phyloP scores from a whole-genome alignment of 73 alveolate genomes.

The Breviolum minutum region DNA sequence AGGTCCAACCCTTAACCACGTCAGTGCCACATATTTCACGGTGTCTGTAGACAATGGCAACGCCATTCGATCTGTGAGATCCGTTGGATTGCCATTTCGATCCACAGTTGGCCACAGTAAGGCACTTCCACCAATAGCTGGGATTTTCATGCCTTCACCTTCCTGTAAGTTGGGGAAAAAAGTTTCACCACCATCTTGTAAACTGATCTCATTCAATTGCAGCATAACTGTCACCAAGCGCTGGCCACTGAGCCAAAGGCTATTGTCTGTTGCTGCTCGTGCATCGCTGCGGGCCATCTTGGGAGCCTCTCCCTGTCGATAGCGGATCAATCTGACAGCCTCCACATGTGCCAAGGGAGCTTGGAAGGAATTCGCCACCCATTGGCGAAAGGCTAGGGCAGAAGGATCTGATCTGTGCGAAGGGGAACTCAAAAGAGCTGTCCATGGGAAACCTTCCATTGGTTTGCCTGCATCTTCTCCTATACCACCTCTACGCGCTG shows the following conservation, averaged over 20 bases:
- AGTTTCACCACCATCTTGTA: neutral
- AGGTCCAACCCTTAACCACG: conserved; percentile 71
- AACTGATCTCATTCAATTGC: conserved; percentile 4
- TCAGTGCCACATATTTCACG: conserved; percentile 53
- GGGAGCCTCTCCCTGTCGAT: conserved; percentile 64
- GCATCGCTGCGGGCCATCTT: conserved; percentile 9
- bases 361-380: conserved; percentile 31
- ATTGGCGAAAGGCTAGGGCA: conserved; percentile 26
- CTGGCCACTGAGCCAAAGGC: conserved; percentile 91
- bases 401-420: conserved; percentile 30
- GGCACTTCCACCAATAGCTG: neutral
- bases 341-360: conserved; percentile 82
- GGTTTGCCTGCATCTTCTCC: conserved; percentile 5
- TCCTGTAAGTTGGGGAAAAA: conserved; percentile 27
- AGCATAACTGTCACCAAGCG: conserved; percentile 62
- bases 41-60: neutral
- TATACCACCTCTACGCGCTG: conserved; percentile 34
- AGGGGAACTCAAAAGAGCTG: conserved; percentile 60
- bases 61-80: conserved; percentile 18
- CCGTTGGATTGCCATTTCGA: conserved; percentile 39
- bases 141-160: neutral
- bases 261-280: conserved; percentile 39
- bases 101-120: conserved; percentile 57
- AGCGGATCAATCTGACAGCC: conserved; percentile 74
- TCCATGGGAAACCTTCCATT: conserved; percentile 61